These are phyloP conservation scores for Trametes sanguinea DNA, from an alignment of 768 basidiomycete genomes.

Conservation along the genomic window DNA sequence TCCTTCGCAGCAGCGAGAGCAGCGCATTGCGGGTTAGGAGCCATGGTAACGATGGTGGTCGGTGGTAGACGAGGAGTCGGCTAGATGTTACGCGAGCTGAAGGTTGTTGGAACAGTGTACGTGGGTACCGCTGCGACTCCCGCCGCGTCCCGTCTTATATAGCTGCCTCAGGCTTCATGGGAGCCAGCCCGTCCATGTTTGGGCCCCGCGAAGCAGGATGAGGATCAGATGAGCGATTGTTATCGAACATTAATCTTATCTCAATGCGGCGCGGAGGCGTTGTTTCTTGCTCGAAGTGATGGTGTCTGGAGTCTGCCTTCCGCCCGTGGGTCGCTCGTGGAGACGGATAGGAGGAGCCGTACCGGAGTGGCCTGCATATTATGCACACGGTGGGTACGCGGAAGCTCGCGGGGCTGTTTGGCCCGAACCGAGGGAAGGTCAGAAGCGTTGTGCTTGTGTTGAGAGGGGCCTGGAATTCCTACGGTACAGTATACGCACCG, in stretches of 20 bases:
- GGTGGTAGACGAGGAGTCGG: neutral
- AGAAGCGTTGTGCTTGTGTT: too few relatives aligned
- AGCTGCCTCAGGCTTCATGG: constrained; percentile 10
- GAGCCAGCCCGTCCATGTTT: constrained; percentile 2
- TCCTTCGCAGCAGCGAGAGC: constrained; percentile 56
- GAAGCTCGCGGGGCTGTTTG: too few relatives aligned
- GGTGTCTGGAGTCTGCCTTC: neutral
- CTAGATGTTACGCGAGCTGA: constrained; percentile 5
- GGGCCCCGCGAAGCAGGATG: neutral
- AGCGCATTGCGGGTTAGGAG: constrained; percentile 56
- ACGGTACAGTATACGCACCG: too few relatives aligned
- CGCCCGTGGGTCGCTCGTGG: neutral
- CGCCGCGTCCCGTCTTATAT: constrained; percentile 14
- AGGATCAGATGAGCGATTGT: constrained; percentile 22
- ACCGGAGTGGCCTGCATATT: neutral
- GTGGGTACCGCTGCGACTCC: neutral
- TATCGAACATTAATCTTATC: constrained; percentile 20
- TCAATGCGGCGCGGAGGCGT: neutral
- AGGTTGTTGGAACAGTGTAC: neutral
- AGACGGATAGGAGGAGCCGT: too few relatives aligned
- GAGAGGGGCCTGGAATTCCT: too few relatives aligned
- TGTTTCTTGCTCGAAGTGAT: neutral
- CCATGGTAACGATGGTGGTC: constrained; percentile 36
- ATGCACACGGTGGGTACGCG: too few relatives aligned
- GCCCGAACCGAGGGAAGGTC: too few relatives aligned